Base-by-base conservation (phyloP, 768 basidiomycete genomes). In the Amanita pallidorosea region DNA sequence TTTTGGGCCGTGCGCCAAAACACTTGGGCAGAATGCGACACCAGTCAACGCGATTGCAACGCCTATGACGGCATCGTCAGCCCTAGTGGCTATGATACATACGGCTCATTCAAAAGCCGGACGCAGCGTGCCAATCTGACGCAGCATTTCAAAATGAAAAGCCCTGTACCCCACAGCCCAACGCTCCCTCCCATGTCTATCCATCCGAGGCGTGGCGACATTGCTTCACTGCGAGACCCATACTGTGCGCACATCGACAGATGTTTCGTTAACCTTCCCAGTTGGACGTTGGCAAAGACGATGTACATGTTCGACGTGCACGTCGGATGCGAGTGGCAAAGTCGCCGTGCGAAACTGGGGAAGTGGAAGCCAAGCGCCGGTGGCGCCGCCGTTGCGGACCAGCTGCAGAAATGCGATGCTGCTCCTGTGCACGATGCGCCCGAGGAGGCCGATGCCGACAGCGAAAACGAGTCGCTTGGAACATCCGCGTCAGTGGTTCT, bases 251-350 rank as follows among this genome's bases (percentile, higher is more conserved):
- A 76, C 46, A 69, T 81, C 45, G 84, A 86, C 60, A 76, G 76
- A 9, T 77, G 67, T 55, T 82, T 85, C 56, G 72, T 72, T 53
- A 67, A 62, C 31, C 67, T 80, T 57, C 76, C 79, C 3, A 60
- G 79, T 43, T 84, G 82, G 77, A 85, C 83, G 17, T 77, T 85
- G 58, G 65, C 70, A 40, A 85, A 85, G 68, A 74, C 71, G 36
- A 56, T 85, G n/a, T 85, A 78, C 69, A 70, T 80, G 63, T 74
- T 74, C 54, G 78, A 81, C 54, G 61, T 86, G 58, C 75, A 77
- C 41, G 61, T 42, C 37, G 52, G 45, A n/a, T 35, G 17, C 17
- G 51, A 52, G 36, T 45, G 51, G 51, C 34, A 27, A 17, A 18
- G 3, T 11, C 42, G 25, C n/a, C 22, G 3, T 15, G 11, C 43